Evolutionary conservation across 164 flowering plant species (phyloP), one percentile per base, ranked within the genome.

Genomic region (Hamamelis virginiana): DNA sequence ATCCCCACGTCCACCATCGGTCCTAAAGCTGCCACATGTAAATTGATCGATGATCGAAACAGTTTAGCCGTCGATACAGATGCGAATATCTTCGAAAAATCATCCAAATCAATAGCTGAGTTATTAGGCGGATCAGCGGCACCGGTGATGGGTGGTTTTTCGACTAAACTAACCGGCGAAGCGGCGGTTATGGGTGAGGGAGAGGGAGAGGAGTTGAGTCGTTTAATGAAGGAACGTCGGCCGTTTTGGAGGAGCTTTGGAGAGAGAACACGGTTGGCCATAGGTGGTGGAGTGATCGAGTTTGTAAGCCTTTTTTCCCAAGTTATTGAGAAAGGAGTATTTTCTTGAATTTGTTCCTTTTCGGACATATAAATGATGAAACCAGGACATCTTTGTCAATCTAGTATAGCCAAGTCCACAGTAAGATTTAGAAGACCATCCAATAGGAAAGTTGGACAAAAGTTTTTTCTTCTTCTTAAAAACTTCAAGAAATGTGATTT

Each of bases 1-100:
- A 67, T 71, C 4, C 97, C 97, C 1, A 86, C 18, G 64, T 92
- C 97, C 15, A 87, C 96, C 67, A 89, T 23, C 3, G 93, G 84
- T 46, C 70, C 89, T 5, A 82, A 46, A 1, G 96, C 77, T 1
- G 80, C 86, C 71, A 83, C 23, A 33, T 81, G 77, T 15, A 92
- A 87, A 46, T 76, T 87, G 0, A 75, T 11, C 12, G 84, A 18
- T 0, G 99, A 80, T 28, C 76, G 78, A 12, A 91, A 16, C 48
- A 95, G 71, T 48, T 82, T 73, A 9, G 66, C 3, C 12, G 89
- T 84, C 0, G 91, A 48, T 3, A 91, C 64, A 0, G 84, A 65
- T 0, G 87, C 56, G 65, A 95, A 95, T 2, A 90, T 83, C 62
- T n/a, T 67, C 70, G 82, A 76, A 0, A 60, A 62, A 18, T 90